Conservation (phyloP, 129 eudicot species). For the Deinandra increscens region DNA sequence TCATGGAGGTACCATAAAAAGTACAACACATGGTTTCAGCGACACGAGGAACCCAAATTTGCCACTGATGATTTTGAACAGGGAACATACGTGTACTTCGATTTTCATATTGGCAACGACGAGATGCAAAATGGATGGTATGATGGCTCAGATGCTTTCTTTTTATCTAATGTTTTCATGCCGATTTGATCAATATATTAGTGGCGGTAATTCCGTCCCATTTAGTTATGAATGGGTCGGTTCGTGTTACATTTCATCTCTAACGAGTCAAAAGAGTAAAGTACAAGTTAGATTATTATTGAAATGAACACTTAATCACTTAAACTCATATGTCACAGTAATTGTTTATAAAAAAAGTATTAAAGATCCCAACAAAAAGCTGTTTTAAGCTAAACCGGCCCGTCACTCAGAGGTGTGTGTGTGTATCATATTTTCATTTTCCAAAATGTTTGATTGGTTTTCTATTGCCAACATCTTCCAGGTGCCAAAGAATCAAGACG, state of each 20-base stretch:
- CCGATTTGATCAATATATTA: neutral
- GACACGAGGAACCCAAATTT: slow-evolving; percentile 92
- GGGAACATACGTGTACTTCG: slow-evolving; percentile 96
- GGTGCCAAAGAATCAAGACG: slow-evolving; percentile 95
- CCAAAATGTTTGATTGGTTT: no score
- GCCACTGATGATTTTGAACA: slow-evolving; percentile 97
- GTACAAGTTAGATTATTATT: neutral
- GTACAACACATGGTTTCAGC: slow-evolving; percentile 95
- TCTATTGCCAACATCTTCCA: slow-evolving; percentile 24
- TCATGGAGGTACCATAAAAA: slow-evolving; percentile 98
- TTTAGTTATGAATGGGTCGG: neutral
- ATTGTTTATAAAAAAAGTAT: neutral
- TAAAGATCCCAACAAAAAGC: neutral
- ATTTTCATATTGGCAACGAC: slow-evolving; percentile 74
- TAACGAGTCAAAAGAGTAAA: neutral
- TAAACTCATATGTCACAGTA: neutral
- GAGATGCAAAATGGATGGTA: slow-evolving; percentile 96
- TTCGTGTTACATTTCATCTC: neutral
- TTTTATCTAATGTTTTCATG: neutral
- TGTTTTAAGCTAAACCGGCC: neutral
- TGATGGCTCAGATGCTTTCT: slow-evolving; percentile 18
- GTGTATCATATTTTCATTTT: no score
- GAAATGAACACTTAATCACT: neutral
- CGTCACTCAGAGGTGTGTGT: no score
- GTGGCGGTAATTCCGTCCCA: neutral